phyloP scores from a whole-genome alignment of 176 grass and related monocot genomes.

The Eleusine indica region DNA sequence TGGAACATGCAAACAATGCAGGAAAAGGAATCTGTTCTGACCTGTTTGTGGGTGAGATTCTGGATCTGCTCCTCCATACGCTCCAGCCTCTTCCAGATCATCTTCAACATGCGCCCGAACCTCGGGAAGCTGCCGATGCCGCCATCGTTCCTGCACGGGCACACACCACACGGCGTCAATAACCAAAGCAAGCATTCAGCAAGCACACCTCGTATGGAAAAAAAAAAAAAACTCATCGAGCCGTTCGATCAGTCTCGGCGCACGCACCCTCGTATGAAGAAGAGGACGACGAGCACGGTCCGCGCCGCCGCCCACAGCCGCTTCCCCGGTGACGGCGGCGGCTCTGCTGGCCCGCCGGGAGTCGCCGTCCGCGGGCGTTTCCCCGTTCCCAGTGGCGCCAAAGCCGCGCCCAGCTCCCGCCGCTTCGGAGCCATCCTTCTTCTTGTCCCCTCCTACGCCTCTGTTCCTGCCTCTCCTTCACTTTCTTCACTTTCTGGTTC shows the following conservation, averaged over 20 bases:
- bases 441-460: too few species aligned
- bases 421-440: too few species aligned
- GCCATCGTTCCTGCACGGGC: background rate
- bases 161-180: background rate
- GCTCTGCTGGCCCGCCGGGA: background rate
- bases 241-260: background rate
- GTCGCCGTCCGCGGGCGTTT: background rate
- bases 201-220: background rate
- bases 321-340: background rate
- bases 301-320: background rate
- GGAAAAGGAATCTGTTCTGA: background rate
- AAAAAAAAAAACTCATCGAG: background rate
- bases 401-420: background rate
- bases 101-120: background rate
- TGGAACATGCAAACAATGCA: background rate
- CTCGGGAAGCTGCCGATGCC: background rate
- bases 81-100: too few species aligned
- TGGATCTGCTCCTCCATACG: background rate
- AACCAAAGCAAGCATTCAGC: too few species aligned
- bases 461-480: too few species aligned
- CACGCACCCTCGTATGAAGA: background rate
- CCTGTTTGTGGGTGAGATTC: background rate
- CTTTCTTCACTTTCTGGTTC: too few species aligned
- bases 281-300: slow-evolving; percentile 11
- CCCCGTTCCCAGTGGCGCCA: background rate